Evolutionary conservation across 768 basidiomycete genomes (phyloP), one percentile per base, ranked within the genome.

Genomic region (Suillus weaverae): DNA sequence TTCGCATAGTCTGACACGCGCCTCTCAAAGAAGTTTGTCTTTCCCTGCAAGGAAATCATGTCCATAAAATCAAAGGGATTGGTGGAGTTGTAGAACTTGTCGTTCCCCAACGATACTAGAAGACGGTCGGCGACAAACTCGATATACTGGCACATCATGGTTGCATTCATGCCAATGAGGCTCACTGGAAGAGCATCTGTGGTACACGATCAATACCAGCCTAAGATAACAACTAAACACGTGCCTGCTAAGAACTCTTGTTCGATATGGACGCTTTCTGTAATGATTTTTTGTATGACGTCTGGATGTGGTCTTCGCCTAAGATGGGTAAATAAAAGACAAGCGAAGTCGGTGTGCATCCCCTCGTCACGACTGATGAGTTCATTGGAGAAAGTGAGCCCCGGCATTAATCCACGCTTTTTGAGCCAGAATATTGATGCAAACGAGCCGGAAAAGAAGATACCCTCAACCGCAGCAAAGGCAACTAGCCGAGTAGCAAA

Each of bases 31-130:
- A 97, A 97, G 79, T 97, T 95, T 48, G 95, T 92, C 82, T 99
- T 99, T 68, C 96, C 96, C 78, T 95, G 91, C 10, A 97, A 80
- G 11, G 94, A 97, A 56, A 96, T 96, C 86, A 95, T 87, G 69
- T 96, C 94, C 93, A 95, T 95, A 72, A 95, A 95, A 76, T 95
- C 91, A 76, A 92, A 91, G 5, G 95, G 96, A 74, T 97, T 97
- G 35, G 85, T 78, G 0, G 82, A 78, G 67, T 87, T 81, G 81
- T 94, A 97, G 53, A 86, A 71, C 74, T 95, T 95, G 36, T 87
- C 81, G 70, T 91, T 94, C 39, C 95, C 95, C 36, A 97, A 83
- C 4, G 93, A 84, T 20, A 91, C 87, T 44, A 97, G 85, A 1
- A 97, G 84, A 61, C 94, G 88, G 72, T 97, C 95, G 30, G 95